Base-by-base conservation (phyloP, 768 basidiomycete species). In the Panaeolus papilionaceus region DNA sequence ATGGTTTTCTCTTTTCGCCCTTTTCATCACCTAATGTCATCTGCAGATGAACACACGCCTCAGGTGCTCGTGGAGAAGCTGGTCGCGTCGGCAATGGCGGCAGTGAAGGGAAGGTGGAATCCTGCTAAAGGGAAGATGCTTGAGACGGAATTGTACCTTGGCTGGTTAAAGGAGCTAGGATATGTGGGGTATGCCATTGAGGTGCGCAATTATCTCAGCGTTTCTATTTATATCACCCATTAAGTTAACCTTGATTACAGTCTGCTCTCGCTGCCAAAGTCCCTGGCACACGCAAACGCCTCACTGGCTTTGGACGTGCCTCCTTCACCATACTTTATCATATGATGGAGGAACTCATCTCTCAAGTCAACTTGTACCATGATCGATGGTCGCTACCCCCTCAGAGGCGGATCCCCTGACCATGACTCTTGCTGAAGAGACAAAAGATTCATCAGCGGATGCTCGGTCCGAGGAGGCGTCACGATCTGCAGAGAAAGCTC, bases 391-490 rank as follows among this genome's bases (percentile, higher is more conserved):
- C 78, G 1, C 75, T 74, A 33, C 77, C 78, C 2, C 73, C 11
- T 72, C 75, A 1, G 76, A 77, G 61, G 72, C 74, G 12, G 78
- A 81, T 63, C 80, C 82, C 0, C 72, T 78, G 26, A 81, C 83
- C 10, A 80, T 84, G 79, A 77, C 82, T 3, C 79, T 84, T 9
- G 79, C 80, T 16, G 83, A 85, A 69, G 84, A 85, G 72, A 77
- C 80, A 44, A 81, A 82, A 39, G 82, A 83, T 62, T 71, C 79
- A 10, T 76, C 77, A 1, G 80, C 82, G 0, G 82, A 85, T 64
- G 74, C 65, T 2, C 82, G 84, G 40, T 82, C 80, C 49, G 80
- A 78, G 9, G 69, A 72, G 33, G 81, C 82, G 12, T 76, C 82
- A 16, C 70, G 68, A 8, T 63, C 71, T 2, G 84, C 81, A 20